These are phyloP conservation scores for Helminthosporium solani DNA, from an alignment of 2,329 filamentous ascomycete genomes.

Conservation along the genomic window DNA sequence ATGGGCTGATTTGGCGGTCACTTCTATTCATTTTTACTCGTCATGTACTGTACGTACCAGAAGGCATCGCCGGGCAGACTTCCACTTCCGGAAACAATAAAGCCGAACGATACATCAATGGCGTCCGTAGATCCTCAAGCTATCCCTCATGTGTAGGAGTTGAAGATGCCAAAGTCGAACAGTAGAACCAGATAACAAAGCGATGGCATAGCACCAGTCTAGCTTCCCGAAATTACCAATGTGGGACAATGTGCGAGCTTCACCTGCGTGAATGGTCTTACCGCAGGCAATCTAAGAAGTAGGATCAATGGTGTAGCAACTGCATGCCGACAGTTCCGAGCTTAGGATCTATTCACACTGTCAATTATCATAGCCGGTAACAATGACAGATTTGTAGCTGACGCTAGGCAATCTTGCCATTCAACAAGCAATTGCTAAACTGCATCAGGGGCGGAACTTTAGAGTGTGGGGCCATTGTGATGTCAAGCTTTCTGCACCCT, in stretches of 20 bases:
- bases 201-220: no score
- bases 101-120: slow-evolving; percentile 5
- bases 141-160: background rate
- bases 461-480: slow-evolving; percentile 4
- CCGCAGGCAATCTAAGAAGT: background rate
- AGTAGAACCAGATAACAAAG: no score
- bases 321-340: slow-evolving; percentile 11
- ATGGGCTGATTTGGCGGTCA: slow-evolving; percentile 7
- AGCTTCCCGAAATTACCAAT: no score
- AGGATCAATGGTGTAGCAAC: slow-evolving; percentile 6
- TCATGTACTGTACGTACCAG: no score
- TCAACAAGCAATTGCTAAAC: background rate
- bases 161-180: background rate
- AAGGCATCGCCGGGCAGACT: slow-evolving; percentile 8
- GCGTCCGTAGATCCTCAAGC: background rate
- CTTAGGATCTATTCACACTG: slow-evolving; percentile 15
- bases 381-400: slow-evolving; percentile 14
- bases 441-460: slow-evolving; percentile 7
- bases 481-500: slow-evolving; percentile 2
- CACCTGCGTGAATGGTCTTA: no score
- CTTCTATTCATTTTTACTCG: background rate
- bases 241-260: no score
- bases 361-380: slow-evolving; percentile 20
- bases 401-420: slow-evolving; percentile 1
- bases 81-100: slow-evolving; percentile 7